Percentiles rank a stretch among this genome's conserved stretches.
These are phyloP conservation scores for Magnolia sinica DNA, from an alignment of 164 flowering plant species.

Conservation along the genomic window DNA sequence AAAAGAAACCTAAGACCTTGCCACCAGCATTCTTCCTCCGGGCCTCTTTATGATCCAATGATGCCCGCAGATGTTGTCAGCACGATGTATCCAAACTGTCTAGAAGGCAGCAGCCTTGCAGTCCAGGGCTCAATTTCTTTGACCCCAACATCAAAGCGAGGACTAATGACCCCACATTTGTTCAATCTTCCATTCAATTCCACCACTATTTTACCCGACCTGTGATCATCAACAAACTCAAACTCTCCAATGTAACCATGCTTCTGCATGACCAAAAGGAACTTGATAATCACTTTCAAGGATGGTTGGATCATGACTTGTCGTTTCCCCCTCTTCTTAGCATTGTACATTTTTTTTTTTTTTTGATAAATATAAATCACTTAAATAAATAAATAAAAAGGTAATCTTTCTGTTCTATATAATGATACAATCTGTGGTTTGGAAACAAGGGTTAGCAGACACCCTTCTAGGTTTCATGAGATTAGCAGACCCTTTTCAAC, in stretches of 20 bases:
- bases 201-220: constrained; percentile 24
- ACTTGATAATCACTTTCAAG: constrained; percentile 26
- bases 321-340: constrained; percentile 31
- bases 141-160: constrained; percentile 30
- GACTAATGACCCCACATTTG: constrained; percentile 31
- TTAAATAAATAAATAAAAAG: not conserved
- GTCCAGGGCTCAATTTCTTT: constrained; percentile 30
- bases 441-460: constrained; percentile 23
- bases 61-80: constrained; percentile 33
- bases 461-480: constrained; percentile 20
- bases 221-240: constrained; percentile 29
- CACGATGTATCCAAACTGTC: constrained; percentile 14
- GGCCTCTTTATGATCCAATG: constrained; percentile 39
- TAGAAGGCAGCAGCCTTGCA: constrained; percentile 27
- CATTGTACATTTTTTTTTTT: too few relatives aligned
- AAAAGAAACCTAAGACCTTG: constrained; percentile 28
- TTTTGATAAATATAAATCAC: not conserved
- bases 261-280: constrained; percentile 30
- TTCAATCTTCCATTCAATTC: constrained; percentile 29
- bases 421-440: constrained; percentile 25
- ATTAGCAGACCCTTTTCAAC: constrained; percentile 21
- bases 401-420: constrained; percentile 15
- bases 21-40: constrained; percentile 34
- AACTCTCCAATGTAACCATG: constrained; percentile 34
- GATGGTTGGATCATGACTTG: constrained; percentile 37